Evolutionary conservation across 805 yeast species (phyloP), one percentile per base, ranked within the genome.

Genomic region (Zygosaccharomyces rouxii): DNA sequence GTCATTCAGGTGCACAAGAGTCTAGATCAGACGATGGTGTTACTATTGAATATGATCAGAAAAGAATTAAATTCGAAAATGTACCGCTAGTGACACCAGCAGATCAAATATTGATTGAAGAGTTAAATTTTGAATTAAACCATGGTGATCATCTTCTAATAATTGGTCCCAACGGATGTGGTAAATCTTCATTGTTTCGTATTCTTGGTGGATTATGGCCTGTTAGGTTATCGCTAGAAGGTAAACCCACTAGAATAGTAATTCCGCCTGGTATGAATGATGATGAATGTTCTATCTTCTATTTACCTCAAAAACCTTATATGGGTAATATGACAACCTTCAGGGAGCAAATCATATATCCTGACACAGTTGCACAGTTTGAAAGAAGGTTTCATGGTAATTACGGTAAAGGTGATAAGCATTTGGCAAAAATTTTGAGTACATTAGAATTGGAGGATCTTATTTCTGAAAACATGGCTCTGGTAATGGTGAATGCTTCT

Each of bases 151-250:
- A 90, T 67, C 72, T 90, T 44, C 74, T 90, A 46, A 89, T 90
- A 63, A 89, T 92, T 7, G 98, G 98, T 0, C 97, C 97, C 11
- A 90, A 90, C 62, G 98, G 98, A 1, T 86, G 96, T 54, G 98
- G 98, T 23, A 90, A 90, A 69, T 89, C 97, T 0, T 90, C 97
- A 0, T 71, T 90, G 49, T 90, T 90, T 67, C 78, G 98, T 62
- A 79, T 90, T 59, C 75, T 90, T 41, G 97, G 97, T 47, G 97
- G 97, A 0, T 73, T 90, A 55, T 90, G 98, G 98, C 95, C 94
- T 2, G 83, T 89, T 18, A 72, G 76, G 39, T 69, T 71, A 28
- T 79, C 78, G 28, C 66, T 70, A 21, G 75, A 87, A 35, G 76
- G 76, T 5, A 79, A 86, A 23, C 77, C 78, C 57, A 79, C 81